Evolutionary conservation across 169 alveolate genomes (phyloP), one percentile per base, ranked within the genome.

Genomic region (Toxoplasma gondii): DNA sequence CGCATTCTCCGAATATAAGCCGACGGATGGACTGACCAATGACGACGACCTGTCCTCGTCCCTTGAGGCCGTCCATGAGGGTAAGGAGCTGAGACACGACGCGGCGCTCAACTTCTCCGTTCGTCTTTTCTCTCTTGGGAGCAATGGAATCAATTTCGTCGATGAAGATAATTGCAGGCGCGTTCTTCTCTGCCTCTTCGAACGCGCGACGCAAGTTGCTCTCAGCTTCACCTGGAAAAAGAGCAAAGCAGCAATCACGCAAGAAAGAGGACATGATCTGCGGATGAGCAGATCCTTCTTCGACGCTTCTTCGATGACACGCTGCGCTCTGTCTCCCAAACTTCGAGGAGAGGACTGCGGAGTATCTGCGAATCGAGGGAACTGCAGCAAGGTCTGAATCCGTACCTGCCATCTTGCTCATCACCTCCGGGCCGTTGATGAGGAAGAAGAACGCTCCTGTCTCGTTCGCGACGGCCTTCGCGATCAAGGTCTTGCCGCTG

Each of bases 51-150:
- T 99, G 99, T 36, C 99, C 99, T 96, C 99, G 98, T 53, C 99
- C 99, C 96, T 99, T 99, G 31, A 99, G 97, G 53, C 99, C 99
- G 94, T 99, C 99, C 99, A 99, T 99, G 82, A 99, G 97, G 34
- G 99, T 99, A 64, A 99, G 97, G 88, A 99, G 96, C 97, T 99
- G 99, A 27, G 99, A 98, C 38, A 99, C 99, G 69, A 99, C 99
- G 95, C 99, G 98, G 93, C 99, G 98, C 96, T 99, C 99, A n/a
- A 99, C 99, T 97, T 99, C 99, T 22, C 99, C 99, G 97, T 98
- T 98, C 9, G 99, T 98, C 97, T 99, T 99, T 94, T 99, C 99
- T 96, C 99, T 98, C 97, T 99, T 99, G 38, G 99, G 99, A 31
- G 99, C 99, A 88, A 99, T 99, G 44, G 99, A 99, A 96, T 99